Conservation (phyloP, 768 basidiomycete genomes). For the Serendipita vermifera region DNA sequence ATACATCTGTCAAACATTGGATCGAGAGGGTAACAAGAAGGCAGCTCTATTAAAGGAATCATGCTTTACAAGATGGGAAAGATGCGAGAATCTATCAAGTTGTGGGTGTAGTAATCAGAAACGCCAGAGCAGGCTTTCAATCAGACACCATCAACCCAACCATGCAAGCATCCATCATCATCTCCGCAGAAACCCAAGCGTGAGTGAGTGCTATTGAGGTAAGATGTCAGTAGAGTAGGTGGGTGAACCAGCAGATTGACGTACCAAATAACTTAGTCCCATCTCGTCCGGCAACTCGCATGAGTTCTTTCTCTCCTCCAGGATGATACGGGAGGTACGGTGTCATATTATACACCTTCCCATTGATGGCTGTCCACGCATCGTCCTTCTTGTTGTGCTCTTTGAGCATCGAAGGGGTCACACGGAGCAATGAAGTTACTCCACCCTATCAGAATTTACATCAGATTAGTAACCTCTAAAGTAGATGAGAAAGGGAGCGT, state of each 20-base stretch:
- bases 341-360: constrained; percentile 94
- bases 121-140: too few relatives aligned
- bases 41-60: too few relatives aligned
- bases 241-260: constrained; percentile 20
- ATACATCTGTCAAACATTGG: too few relatives aligned
- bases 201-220: constrained; percentile 61
- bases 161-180: constrained; percentile 86
- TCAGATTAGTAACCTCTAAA: constrained; percentile 7
- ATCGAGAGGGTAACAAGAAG: too few relatives aligned
- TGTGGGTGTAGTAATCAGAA: too few relatives aligned
- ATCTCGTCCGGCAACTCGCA: constrained; percentile 91
- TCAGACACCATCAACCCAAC: constrained; percentile 82
- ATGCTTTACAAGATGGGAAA: too few relatives aligned
- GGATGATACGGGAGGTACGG: constrained; percentile 86
- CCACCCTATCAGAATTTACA: constrained; percentile 36
- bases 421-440: constrained; percentile 49
- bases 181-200: constrained; percentile 94
- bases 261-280: constrained; percentile 89
- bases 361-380: constrained; percentile 85
- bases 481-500: constrained; percentile 12
- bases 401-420: constrained; percentile 66
- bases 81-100: too few relatives aligned
- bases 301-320: constrained; percentile 84
- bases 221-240: neutral
- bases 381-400: constrained; percentile 72